Base-by-base conservation (phyloP, 2,329 filamentous ascomycete species). In the Cercospora sp. region DNA sequence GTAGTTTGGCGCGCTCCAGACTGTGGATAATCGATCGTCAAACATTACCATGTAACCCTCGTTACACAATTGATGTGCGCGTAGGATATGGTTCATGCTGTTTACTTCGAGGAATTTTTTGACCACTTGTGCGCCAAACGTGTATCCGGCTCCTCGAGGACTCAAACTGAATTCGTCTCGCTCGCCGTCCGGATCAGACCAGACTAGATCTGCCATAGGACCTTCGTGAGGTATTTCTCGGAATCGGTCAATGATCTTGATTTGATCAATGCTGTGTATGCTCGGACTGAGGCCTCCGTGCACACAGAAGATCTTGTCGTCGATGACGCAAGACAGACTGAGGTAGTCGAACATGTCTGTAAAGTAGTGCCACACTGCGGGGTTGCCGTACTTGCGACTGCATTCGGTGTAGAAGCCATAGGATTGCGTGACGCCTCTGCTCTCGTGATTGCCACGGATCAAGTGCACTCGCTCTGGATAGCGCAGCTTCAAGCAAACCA, bases 271-370 rank as follows among this genome's bases (percentile, higher is more conserved):
- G 55, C 92, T 97, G 81, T 99, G 95, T 79, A 99, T 98, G 32
- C 90, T 91, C 26, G 83, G 81, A 59, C 79, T 80, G 78, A 81
- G 80, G 84, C 90, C 95, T 79, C 95, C 95, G 80, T 99, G 95
- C 6, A 99, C 95, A 80, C 95, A 99, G 80, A 99, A 99, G 73
- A 99, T 99, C 80, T 98, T 92, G 80, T 99, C 91, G 80, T 98
- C 97, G 79, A 99, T 99, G 71, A 99, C 94, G 69, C 98, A 96
- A 75, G 92, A 97, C 66, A 99, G 85, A 7, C 94, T 98, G 71
- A 99, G 85, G 80, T 97, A 99, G 82, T 99, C 95, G 81, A 99
- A 99, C 94, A 99, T 98, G 82, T 99, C 95, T 73, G 95, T 99
- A 79, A 99, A 99, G 80, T 98, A 95, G 81, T 99, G 95, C 95